Conservation (phyloP, 192 early-diverging fungal genomes). For the Linnemannia hyalina region DNA sequence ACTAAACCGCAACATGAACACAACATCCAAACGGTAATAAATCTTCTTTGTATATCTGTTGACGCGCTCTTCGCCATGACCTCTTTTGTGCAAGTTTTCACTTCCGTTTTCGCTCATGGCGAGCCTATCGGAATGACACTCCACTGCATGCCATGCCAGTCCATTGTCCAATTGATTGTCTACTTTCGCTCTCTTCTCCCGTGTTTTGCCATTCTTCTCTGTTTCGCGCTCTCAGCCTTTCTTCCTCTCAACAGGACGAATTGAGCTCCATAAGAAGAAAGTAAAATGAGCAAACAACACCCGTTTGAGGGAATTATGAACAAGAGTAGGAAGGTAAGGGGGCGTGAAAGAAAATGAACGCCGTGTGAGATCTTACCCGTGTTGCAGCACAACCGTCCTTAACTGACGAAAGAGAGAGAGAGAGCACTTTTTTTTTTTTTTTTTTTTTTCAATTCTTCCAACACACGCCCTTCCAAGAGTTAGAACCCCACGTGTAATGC, state of each 20-base stretch:
- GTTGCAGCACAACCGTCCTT: no score
- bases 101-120: neutral
- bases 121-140: neutral
- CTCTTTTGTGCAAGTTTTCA: neutral
- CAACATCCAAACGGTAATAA: no score
- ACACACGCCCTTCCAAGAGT: no score
- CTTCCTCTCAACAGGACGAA: neutral
- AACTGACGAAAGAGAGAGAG: no score
- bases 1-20: no score
- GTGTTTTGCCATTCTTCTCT: no score
- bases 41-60: no score
- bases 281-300: neutral
- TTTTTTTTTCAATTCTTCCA: no score
- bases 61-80: neutral
- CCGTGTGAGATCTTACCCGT: neutral
- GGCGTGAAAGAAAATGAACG: neutral
- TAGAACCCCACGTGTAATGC: neutral
- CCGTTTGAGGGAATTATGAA: neutral
- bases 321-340: neutral
- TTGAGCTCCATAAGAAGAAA: neutral
- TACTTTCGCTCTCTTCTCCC: neutral
- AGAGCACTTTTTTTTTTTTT: no score
- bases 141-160: neutral
- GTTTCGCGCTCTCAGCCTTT: neutral
- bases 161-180: neutral